Evolutionary conservation across 108 stramenopile genomes (phyloP).

Genomic region (Aurantiochytrium sp.): DNA sequence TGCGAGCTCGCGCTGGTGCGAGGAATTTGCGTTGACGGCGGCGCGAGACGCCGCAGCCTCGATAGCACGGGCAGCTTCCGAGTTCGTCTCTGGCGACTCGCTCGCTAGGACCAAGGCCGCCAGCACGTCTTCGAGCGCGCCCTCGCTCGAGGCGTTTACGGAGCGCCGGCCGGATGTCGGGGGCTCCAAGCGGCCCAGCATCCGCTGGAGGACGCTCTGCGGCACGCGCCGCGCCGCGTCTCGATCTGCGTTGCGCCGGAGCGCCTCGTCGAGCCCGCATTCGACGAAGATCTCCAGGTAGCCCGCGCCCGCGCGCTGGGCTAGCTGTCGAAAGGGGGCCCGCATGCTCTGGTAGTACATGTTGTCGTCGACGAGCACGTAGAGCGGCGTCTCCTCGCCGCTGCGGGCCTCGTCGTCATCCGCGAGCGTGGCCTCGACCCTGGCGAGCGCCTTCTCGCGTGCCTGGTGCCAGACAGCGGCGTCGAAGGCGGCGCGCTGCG

Average conservation of each 20-base stretch:
- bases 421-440: too few relatives aligned
- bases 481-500: too few relatives aligned
- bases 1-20: not conserved
- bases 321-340: not conserved
- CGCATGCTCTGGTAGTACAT: constrained; percentile 14
- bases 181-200: not conserved
- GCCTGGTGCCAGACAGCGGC: too few relatives aligned
- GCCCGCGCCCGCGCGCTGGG: not conserved
- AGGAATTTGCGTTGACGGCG: not conserved
- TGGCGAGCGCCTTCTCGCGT: too few relatives aligned
- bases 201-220: not conserved
- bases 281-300: not conserved
- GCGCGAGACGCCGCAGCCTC: not conserved
- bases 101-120: not conserved
- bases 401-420: too few relatives aligned
- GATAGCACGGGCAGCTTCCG: not conserved
- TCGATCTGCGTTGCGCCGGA: not conserved
- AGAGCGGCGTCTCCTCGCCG: too few relatives aligned
- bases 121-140: not conserved
- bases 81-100: not conserved
- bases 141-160: not conserved
- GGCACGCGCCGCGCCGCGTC: not conserved
- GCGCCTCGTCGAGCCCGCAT: not conserved
- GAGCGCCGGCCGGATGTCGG: not conserved
- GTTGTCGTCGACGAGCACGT: not conserved